Conservation (phyloP, 352 stramenopile genomes). For the Phytophthora sansomeana region DNA sequence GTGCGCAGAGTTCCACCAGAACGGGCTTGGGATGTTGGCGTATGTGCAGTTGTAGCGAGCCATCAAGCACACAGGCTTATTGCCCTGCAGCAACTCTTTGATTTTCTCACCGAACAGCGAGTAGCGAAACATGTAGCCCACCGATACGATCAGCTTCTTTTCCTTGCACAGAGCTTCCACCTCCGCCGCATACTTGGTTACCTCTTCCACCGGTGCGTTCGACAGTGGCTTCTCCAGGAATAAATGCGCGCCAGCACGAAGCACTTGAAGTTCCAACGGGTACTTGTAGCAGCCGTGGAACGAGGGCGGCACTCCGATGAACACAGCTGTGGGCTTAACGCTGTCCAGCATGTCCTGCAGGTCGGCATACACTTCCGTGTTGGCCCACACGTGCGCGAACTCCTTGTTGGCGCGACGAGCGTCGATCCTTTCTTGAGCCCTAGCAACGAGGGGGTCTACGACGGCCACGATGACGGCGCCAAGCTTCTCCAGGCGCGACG, state of each 20-base stretch:
- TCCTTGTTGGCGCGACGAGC: slow-evolving; percentile 27
- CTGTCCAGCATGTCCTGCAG: slow-evolving; percentile 41
- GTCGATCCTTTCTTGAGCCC: slow-evolving; percentile 33
- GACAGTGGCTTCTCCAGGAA: slow-evolving; percentile 50
- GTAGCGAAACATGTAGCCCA: slow-evolving; percentile 55
- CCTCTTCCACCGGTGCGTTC: slow-evolving; percentile 39
- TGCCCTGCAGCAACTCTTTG: slow-evolving; percentile 37
- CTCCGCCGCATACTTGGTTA: slow-evolving; percentile 39
- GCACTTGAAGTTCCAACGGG: slow-evolving; percentile 40
- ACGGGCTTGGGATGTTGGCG: slow-evolving; percentile 44
- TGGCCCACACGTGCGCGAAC: slow-evolving; percentile 40
- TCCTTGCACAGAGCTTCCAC: slow-evolving; percentile 33
- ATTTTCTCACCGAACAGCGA: slow-evolving; percentile 43
- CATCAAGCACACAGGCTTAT: slow-evolving; percentile 47
- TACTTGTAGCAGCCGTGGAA: slow-evolving; percentile 53
- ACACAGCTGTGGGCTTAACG: slow-evolving; percentile 41
- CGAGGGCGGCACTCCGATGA: slow-evolving; percentile 46
- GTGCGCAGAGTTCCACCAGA: slow-evolving; percentile 51
- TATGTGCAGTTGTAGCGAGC: slow-evolving; percentile 50
- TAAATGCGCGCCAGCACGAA: slow-evolving; percentile 42
- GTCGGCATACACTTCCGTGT: slow-evolving; percentile 36
- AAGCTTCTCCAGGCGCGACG: slow-evolving; percentile 45
- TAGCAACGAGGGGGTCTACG: slow-evolving; percentile 42
- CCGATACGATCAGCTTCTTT: slow-evolving; percentile 40
- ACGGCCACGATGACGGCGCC: slow-evolving; percentile 39